Evolutionary conservation across 768 basidiomycete genomes (phyloP), one percentile per base, ranked within the genome.

Genomic region (Ramaria sp.): DNA sequence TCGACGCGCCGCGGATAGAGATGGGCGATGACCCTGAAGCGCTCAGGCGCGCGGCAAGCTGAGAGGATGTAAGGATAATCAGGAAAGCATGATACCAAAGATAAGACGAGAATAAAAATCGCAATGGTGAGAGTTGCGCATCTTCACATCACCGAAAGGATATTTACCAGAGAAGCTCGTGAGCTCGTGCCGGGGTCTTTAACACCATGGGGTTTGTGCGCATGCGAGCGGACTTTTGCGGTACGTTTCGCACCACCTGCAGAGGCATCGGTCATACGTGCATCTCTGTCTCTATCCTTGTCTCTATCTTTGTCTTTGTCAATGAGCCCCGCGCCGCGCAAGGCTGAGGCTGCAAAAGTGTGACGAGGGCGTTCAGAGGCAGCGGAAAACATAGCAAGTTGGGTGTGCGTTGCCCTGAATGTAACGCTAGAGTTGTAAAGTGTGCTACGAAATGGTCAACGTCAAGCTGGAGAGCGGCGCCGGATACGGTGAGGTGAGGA

Each of bases 101-200:
- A 34, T 22, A 44, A 36, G 15, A 25, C 22, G 28, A 15, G n/a
- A 37, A 47, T 6, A 32, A 28, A 37, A 55, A 25, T 47, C 24
- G 22, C 32, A 25, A 47, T 45, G 42, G 27, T 32, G 34, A 48
- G 9, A 18, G n/a, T 15, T 28, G 28, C n/a, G 18, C n/a, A 47
- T 18, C 20, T 55, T 13, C 28, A 25, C 12, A 45, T 16, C 18
- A 22, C 27, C 15, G 18, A 27, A 6, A 27, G 28, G 7, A 45
- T 16, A 27, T 30, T 55, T 45, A 55, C 53, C 53, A 55, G 53
- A 47, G 53, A 34, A 45, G 53, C 45, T 42, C 53, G 47, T 25
- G 53, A 55, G 20, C 32, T 55, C 37, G 53, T 55, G 5, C 53
- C 53, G 20, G 53, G 53, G 39, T 55, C 53, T 30, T 55, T 55